A percentile compares a stretch with the other conserved stretches of the same genome.
These are phyloP conservation scores for Fraxinus quadrangulata DNA, from an alignment of 257 asterid species.

Conservation along the genomic window DNA sequence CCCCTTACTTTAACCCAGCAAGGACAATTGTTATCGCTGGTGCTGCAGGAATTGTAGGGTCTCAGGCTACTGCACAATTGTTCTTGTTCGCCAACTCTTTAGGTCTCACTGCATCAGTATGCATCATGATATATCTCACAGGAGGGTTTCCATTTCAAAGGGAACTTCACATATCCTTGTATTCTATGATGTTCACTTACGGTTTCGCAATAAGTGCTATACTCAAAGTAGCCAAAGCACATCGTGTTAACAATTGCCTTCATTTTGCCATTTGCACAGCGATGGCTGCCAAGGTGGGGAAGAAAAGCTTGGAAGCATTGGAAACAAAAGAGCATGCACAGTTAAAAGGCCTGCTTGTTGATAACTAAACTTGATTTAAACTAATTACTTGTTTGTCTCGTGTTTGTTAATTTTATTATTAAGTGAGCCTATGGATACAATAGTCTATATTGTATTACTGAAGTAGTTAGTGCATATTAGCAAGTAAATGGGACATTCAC, in stretches of 20 bases:
- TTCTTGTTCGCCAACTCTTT: conserved; percentile 28
- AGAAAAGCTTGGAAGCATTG: conserved; percentile 13
- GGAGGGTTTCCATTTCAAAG: conserved; percentile 28
- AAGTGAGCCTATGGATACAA: no score
- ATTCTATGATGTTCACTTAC: conserved; percentile 26
- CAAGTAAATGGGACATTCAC: no score
- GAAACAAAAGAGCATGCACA: background rate
- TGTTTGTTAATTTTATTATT: no score
- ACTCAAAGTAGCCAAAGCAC: background rate
- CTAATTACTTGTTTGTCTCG: no score
- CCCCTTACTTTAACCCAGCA: background rate
- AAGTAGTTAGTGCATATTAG: no score
- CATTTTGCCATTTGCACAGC: conserved; percentile 8
- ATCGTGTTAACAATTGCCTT: conserved; percentile 2
- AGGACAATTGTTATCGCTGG: conserved; percentile 5
- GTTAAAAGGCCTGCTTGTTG: no score
- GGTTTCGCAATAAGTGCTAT: conserved; percentile 16
- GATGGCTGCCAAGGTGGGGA: conserved; percentile 27
- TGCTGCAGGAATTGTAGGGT: conserved; percentile 10
- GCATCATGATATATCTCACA: conserved; percentile 32
- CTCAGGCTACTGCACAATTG: background rate
- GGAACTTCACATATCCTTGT: conserved; percentile 26
- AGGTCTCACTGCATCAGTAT: conserved; percentile 26
- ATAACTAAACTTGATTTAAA: no score
- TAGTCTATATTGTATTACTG: no score